Base-by-base conservation (phyloP, 2,329 filamentous ascomycete species). In the Beauveria varroae region DNA sequence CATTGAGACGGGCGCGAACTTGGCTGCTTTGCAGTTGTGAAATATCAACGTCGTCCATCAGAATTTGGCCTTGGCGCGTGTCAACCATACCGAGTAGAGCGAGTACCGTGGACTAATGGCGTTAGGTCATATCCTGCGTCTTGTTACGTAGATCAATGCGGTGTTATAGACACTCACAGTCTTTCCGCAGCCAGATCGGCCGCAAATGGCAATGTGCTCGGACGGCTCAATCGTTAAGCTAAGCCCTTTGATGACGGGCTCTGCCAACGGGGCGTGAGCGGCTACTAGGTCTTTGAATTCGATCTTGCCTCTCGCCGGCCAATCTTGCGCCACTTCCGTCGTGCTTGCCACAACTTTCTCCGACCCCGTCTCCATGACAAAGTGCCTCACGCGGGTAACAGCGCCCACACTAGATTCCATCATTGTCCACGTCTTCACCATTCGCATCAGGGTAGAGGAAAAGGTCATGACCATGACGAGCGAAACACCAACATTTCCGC, bases 381-480 rank as follows among this genome's bases (percentile, higher is more conserved):
- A 73, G 0, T 64, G 64, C 40, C 65, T 68, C 2, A 71, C 63
- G 7, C 70, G 62, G 44, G 66, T 67, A 10, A 70, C 66, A 1
- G 68, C 67, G 4, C 68, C 67, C 4, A 70, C 58, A 0, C 66
- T 66, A 1, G 66, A 69, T 52, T 71, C 71, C n/a, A 72, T 14
- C 14, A 66, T 64, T 0, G 69, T 71, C 63, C 73, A 74, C 1
- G 69, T 67, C 22, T 70, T 71, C 37, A 76, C 70, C 10, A 74
- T 67, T 1, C 64, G 70, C 24, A 68, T 70, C 22, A 67, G 66
- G 3, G 54, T 67, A 12, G 63, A 68, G 49, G 66, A 70, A 40
- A 69, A 71, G 1, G 67, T 69, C 12, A 71, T 70, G 22, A 71
- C 65, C 43, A 63, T 67, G 24, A 70, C 65, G 1, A 72, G 50